Evolutionary conservation across 1,139 yeast genomes (phyloP).

Genomic region (Pichia sp.): DNA sequence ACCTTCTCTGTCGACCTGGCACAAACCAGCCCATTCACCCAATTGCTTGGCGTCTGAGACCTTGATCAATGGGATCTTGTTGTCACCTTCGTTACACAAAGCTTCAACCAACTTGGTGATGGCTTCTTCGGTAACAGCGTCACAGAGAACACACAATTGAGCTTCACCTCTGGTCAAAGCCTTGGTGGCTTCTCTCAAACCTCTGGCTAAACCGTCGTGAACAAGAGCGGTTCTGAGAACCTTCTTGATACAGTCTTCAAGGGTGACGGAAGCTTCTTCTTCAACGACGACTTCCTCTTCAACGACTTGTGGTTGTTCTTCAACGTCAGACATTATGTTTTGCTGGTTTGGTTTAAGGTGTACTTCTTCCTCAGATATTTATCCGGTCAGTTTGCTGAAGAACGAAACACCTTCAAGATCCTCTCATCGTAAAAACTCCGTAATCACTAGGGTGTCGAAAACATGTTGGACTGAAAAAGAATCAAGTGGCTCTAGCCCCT

Average conservation of each 20-base stretch:
- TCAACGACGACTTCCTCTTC: constrained; percentile 82
- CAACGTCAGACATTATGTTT: constrained; percentile 75
- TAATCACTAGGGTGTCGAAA: not conserved
- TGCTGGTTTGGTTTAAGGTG: not conserved
- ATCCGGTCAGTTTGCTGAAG: constrained; percentile 63
- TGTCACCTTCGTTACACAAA: constrained; percentile 96
- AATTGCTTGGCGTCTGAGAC: constrained; percentile 99
- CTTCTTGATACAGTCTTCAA: constrained; percentile 98
- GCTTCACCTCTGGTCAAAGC: constrained; percentile 98
- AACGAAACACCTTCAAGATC: not conserved
- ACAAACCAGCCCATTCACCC: constrained; percentile 99
- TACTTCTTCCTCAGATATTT: constrained; percentile 81
- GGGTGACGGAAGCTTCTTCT: constrained; percentile 79
- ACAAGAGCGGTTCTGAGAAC: constrained; percentile 97
- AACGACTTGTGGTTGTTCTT: constrained; percentile 68
- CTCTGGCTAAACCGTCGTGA: constrained; percentile 99
- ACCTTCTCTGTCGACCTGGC: constrained; percentile 99
- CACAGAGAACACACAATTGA: constrained; percentile 95
- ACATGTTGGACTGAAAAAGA: not conserved
- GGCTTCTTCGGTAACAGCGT: constrained; percentile 97
- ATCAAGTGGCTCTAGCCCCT: not conserved
- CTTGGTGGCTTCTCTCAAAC: constrained; percentile 99
- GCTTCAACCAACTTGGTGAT: constrained; percentile 98
- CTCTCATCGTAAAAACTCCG: not conserved
- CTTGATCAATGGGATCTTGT: constrained; percentile 96